Base-by-base conservation (phyloP, 768 basidiomycete genomes). In the Gloeopeniophorella convolvens region DNA sequence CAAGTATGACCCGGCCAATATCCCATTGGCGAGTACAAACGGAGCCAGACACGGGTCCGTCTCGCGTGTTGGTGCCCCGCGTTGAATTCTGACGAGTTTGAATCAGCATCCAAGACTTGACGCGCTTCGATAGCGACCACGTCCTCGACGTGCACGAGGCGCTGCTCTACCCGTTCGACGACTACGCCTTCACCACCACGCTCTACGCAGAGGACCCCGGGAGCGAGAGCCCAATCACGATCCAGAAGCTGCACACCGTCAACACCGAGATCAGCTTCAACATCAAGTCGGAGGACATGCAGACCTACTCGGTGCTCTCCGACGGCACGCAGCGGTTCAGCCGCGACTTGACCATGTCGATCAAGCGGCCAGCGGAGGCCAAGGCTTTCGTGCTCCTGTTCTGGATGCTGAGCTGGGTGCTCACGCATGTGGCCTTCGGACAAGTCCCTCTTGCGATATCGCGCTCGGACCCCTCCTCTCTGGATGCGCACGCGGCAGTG, bases 71-170 rank as follows among this genome's bases (percentile, higher is more conserved):
- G n/a, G n/a, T n/a, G n/a, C n/a, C n/a, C n/a, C n/a, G n/a, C n/a
- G n/a, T n/a, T n/a, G n/a, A n/a, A n/a, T 4, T 16, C 16, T 28
- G 2, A 48, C 34, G 28, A n/a, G 6, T 20, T 24, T 24, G 15
- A 5, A 10, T 33, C 46, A 81, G 78, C 32, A 72, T 79, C 21
- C 75, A 78, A 58, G 76, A 72, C 51, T 66, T 79, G 11, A 72
- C 74, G 27, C 77, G 77, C 57, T 81, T 81, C 55, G 75, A 79
- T 57, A 77, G 73, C 45, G 74, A 76, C 54, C 74, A 80, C 59
- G 71, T 73, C 30, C 69, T 80, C 21, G 77, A 81, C 51, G 76
- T 78, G 10, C 76, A 77, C 50, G 63, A 74, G 61, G 74, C 75
- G 11, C 72, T 68, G 9, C 59, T 78, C 9, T 81, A 80, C 57